Base-by-base conservation (phyloP, 495 filamentous ascomycete genomes). In the Acidiella bohemica region DNA sequence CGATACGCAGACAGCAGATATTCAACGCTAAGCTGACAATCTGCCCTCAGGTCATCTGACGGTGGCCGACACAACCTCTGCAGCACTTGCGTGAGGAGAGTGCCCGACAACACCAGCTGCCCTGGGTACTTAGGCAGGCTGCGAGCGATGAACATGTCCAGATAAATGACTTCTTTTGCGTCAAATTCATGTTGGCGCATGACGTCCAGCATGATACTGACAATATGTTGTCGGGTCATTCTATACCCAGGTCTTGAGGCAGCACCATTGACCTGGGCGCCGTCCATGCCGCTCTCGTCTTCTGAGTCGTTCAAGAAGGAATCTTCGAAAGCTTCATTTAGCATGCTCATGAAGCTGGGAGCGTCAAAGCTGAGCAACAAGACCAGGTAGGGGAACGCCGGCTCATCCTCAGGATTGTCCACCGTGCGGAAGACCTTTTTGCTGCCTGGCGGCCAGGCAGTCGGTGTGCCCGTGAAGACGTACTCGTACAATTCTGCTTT, bases 301-400 rank as follows among this genome's bases (percentile, higher is more conserved):
- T 70, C 68, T 2, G 28, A 5, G 32, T 84, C 80, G 53, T 95
- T 96, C 36, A 97, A 68, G 46, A 93, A 97, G 5, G 76, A 67
- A 54, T 97, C 87, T 57, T 97, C 90, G 50, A 97, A 97, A 7
- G 90, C 90, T 60, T 97, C 90, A 49, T 97, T 96, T 14, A 97
- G 62, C 50, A 88, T 85, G 60, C 87, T 95, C 59, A 97, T 71
- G 49, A 95, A 87, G 60, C 84, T 95, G 3, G 83, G 69, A 0
- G 90, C 72, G 57, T 95, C 83, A 46, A 92, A 95, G 36, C 83
- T 72, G 18, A 97, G 67, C 36, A 96, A 78, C 47, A 80, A 71
- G 21, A 80, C 73, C 2, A 97, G 72, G 55, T 88, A 84, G 3
- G 82, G 80, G 52, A 85, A 94, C 0, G 78, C 72, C 1, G 76